Evolutionary conservation across 257 asterid species (phyloP), one percentile per base, ranked within the genome.

Genomic region (Ilex aquifolium): DNA sequence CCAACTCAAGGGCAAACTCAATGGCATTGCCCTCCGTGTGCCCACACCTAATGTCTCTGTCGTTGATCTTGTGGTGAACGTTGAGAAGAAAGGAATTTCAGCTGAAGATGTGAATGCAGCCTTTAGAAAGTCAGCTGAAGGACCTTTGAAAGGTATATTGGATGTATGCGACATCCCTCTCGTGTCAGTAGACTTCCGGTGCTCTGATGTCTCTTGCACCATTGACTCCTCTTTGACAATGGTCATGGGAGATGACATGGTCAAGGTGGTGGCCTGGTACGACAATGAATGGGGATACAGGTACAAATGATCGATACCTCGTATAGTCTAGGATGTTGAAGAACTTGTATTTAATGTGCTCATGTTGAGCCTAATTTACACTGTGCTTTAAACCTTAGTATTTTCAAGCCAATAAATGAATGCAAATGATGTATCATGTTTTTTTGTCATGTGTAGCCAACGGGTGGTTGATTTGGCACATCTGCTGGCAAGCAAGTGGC

Each of bases 261-360:
- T 91, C 27, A 91, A 91, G 80, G 98, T 88, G 44, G 88, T 91
- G n/a, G 98, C 98, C 6, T 91, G 98, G 98, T 91, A 91, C 31
- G 98, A 91, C 73, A 91, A 91, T 30, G 98, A 91, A 76, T 91
- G 96, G 98, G 98, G 98, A 66, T 91, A 91, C 82, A 91, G 96
- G 96, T 82, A 83, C 3, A 63, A 4, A 14, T 2, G 7, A 51
- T 10, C 60, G 11, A 11, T 6, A 32, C 9, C 50, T 8, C 15
- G 6, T n/a, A 10, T 5, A 42, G 51, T 15, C 2, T 13, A 44
- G 40, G 53, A 8, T 53, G 16, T 39, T 10, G 27, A 21, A 21
- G 27, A 21, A 21, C 27, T 21, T 21, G 27, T 21, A 21, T 21
- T 21, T 21, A 0, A 21, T 21, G 27, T 21, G 27, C 27, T 21